Evolutionary conservation across 108 stramenopile genomes (phyloP), one percentile per base, ranked within the genome.

Genomic region (Parietichytrium sp.): DNA sequence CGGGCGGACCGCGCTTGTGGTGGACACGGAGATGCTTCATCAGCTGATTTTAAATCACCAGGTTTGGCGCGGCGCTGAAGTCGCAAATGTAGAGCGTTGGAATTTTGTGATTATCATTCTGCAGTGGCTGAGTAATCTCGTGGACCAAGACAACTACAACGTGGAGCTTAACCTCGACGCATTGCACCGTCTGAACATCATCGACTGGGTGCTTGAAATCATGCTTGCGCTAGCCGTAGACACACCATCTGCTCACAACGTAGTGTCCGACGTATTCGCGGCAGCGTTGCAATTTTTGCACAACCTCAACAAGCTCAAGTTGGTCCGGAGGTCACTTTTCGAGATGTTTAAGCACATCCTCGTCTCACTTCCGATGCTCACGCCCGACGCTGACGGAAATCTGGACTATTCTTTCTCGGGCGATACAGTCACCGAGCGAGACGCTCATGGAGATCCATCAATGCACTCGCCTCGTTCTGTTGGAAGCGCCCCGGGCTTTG

Each of bases 271-370:
- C 20, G 61, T 72, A 2, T 42, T 72, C 20, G 61, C 61, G 13
- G 61, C 61, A 7, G 61, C 61, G 61, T 42, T 72, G 33, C 61
- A 72, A 12, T 72, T 72, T 45, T 25, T 72, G 3, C 61, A 72
- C 42, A 72, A 72, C 42, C 13, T 72, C 42, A 72, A 45, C 10
- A 72, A 72, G 42, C 61, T 45, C 10, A 33, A 42, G 10, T 42
- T 72, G 6, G 61, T 33, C 1, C 33, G 25, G n/a, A 33, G 61
- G 15, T 72, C 61, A 0, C 61, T 72, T 42, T 72, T 72, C 45
- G 61, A 72, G 42, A 33, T 72, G 23, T 72, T 72, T 25, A 72
- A 72, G 61, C 61, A 72, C 45, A 72, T 72, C 33, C 61, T 72
- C 2, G 61, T 72, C 16, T 72, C 61, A 10, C 61, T 72, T 38